Evolutionary conservation across 306 rosid genomes (phyloP).

Genomic region (Phaseolus lunatus): DNA sequence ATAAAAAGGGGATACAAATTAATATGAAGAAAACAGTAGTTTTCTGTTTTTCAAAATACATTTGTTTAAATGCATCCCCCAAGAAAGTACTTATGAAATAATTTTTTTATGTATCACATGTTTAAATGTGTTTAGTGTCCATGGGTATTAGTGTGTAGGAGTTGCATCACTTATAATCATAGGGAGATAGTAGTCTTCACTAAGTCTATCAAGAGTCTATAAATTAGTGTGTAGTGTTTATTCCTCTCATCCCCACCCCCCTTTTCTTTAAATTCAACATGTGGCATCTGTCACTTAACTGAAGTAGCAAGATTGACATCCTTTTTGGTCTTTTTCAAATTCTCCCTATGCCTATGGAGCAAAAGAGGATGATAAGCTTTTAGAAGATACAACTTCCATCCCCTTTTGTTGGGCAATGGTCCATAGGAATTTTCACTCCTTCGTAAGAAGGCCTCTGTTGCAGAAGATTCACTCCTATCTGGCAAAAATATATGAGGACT

Average conservation of each 20-base stretch:
- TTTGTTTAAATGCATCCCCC: too few species aligned
- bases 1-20: neutral
- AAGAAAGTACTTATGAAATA: neutral
- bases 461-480: slow-evolving; percentile 50
- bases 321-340: slow-evolving; percentile 64
- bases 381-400: slow-evolving; percentile 76
- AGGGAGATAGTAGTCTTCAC: too few species aligned
- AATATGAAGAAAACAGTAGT: slow-evolving; percentile 14
- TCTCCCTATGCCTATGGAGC: slow-evolving; percentile 72
- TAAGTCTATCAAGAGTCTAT: too few species aligned
- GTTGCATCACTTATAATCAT: slow-evolving; percentile 1
- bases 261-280: neutral
- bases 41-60: neutral
- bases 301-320: slow-evolving; percentile 52
- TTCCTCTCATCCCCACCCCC: neutral
- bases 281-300: slow-evolving; percentile 56
- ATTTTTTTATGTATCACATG: neutral
- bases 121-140: neutral
- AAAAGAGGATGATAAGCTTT: slow-evolving; percentile 88
- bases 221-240: too few species aligned
- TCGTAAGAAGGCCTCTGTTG: slow-evolving; percentile 42
- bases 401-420: slow-evolving; percentile 51
- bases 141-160: neutral
- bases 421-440: slow-evolving; percentile 48
- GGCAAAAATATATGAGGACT: slow-evolving; percentile 68